Evolutionary conservation across 805 yeast species (phyloP), one percentile per base, ranked within the genome.

Genomic region (Zygoascus ofunaensis): DNA sequence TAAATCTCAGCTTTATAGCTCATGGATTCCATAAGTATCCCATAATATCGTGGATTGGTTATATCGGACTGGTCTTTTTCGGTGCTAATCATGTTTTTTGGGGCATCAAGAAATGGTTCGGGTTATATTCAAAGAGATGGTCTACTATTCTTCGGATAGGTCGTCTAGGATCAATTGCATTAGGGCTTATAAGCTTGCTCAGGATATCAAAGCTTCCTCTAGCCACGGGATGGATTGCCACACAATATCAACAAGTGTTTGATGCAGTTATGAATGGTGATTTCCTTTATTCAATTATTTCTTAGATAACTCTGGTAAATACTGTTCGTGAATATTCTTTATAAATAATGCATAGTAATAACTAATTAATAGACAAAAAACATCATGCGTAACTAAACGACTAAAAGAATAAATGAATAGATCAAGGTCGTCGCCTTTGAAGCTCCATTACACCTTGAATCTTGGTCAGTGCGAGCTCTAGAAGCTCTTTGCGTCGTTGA

Each of bases 401-500:
- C 15, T 26, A 8, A 26, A 24, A 39, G 12, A 15, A 32, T 4
- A 39, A 18, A 37, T 39, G 14, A 39, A 14, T 39, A 12, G 28
- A 8, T 26, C 30, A 26, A 26, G 30, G 22, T 38, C 43, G 20
- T 4, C 47, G 28, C 30, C 68, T 71, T 52, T 79, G 84, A 44
- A 82, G 63, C 36, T 86, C 84, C 62, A 80, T 71, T n/a, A 83
- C 86, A 28, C 80, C 78, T 50, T 90, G 96, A 44, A 92, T 87
- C 66, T 85, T 90, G 47, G 71, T 73, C 55, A 89, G 61, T 0
- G 97, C 98, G 41, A 83, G 65, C 52, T 87, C 94, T 43, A 94
- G 71, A 44, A 87, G 65, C 55, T 87, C 95, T 61, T 90, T 92
- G 39, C 97, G 77, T 62, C 87, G 90, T 62, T 92, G 99, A 49